Percentiles rank a stretch among this genome's conserved stretches.
phyloP scores from a whole-genome alignment of 768 basidiomycete species.

The Trametes punicea region DNA sequence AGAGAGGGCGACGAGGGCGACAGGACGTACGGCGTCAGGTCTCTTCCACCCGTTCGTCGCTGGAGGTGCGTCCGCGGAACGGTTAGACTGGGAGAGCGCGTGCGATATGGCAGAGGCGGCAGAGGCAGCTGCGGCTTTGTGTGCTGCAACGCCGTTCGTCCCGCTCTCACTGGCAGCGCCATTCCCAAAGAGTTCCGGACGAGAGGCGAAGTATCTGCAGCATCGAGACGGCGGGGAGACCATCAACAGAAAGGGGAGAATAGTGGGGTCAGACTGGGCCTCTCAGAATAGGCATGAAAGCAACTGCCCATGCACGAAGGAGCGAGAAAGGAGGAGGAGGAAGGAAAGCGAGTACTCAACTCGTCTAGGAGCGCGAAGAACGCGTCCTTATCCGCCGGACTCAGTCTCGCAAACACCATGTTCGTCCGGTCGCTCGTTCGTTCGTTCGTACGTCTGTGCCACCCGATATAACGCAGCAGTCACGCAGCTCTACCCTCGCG shows the following conservation, averaged over 20 bases:
- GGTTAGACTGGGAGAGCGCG: background rate
- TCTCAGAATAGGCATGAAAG: no score
- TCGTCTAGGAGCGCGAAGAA: constrained; percentile 82
- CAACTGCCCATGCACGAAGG: background rate
- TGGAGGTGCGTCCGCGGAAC: background rate
- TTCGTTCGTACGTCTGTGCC: no score
- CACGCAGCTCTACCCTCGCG: no score
- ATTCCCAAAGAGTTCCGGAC: constrained; percentile 57
- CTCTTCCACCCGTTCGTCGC: constrained; percentile 16
- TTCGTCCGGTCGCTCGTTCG: no score
- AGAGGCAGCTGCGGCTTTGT: constrained; percentile 18
- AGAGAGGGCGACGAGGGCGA: background rate
- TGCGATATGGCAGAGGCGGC: constrained; percentile 12
- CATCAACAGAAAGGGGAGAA: background rate
- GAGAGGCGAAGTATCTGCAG: constrained; percentile 67
- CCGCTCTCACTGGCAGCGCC: constrained; percentile 3
- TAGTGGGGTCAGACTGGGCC: background rate
- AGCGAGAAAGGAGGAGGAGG: background rate
- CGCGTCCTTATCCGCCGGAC: constrained; percentile 68
- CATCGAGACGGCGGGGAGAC: background rate
- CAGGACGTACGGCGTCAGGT: constrained; percentile 33
- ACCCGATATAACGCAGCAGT: no score
- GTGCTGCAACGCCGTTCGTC: background rate
- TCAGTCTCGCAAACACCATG: constrained; percentile 74
- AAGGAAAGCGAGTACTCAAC: constrained; percentile 37